Evolutionary conservation across 495 filamentous ascomycete genomes (phyloP).

Genomic region (Cudoniella acicularis): DNA sequence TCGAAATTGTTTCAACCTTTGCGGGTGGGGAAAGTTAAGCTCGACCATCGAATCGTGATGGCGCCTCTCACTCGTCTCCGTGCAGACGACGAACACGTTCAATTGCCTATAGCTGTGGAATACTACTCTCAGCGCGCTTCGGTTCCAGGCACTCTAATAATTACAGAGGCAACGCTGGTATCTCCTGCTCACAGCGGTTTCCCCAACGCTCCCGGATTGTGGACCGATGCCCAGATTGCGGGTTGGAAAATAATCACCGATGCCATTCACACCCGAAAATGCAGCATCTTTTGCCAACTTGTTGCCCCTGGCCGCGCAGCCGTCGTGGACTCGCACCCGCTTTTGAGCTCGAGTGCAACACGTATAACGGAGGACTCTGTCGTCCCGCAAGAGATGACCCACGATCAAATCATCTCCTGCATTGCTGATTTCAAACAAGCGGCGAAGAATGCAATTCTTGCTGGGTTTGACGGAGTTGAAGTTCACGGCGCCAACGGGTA

Average conservation of each 20-base stretch:
- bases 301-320: slow-evolving; percentile 62
- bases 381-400: slow-evolving; percentile 33
- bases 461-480: slow-evolving; percentile 75
- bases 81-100: slow-evolving; percentile 37
- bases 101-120: slow-evolving; percentile 39
- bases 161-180: slow-evolving; percentile 65
- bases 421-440: slow-evolving; percentile 45
- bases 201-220: slow-evolving; percentile 60
- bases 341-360: slow-evolving; percentile 33
- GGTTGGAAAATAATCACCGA: slow-evolving; percentile 61
- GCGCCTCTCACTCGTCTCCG: slow-evolving; percentile 44
- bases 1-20: slow-evolving; percentile 34
- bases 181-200: slow-evolving; percentile 46
- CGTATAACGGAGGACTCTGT: slow-evolving; percentile 47
- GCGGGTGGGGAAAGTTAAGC: slow-evolving; percentile 30
- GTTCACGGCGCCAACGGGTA: slow-evolving; percentile 71
- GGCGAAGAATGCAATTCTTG: slow-evolving; percentile 56
- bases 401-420: neutral
- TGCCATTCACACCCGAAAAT: slow-evolving; percentile 63
- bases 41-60: slow-evolving; percentile 38
- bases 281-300: slow-evolving; percentile 62
- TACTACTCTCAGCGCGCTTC: slow-evolving; percentile 61
- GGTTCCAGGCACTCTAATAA: slow-evolving; percentile 54
- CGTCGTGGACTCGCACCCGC: slow-evolving; percentile 22
- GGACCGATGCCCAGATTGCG: slow-evolving; percentile 52